Percentiles rank a stretch among this genome's conserved stretches.
phyloP scores from a whole-genome alignment of 768 basidiomycete genomes.

The Lenzites betulinus region DNA sequence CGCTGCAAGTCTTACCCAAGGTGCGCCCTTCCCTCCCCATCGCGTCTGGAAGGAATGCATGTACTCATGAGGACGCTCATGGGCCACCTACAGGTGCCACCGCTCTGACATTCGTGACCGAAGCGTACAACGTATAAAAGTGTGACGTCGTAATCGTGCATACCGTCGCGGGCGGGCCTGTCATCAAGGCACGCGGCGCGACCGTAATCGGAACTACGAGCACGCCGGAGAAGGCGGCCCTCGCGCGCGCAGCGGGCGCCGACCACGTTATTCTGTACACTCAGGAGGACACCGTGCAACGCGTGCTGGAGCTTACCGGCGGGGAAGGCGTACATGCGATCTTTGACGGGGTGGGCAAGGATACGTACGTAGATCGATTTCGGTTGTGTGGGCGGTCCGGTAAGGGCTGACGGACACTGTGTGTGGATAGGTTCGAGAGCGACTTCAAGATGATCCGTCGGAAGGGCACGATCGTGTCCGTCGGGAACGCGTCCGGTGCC shows the following conservation, averaged over 20 bases:
- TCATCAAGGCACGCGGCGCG: constrained; percentile 71
- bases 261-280: constrained; percentile 84
- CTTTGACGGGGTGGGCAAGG: constrained; percentile 94
- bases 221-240: constrained; percentile 72
- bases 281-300: constrained; percentile 68
- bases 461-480: constrained; percentile 87
- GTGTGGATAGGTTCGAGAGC: constrained; percentile 54
- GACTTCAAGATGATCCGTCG: constrained; percentile 80
- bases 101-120: constrained; percentile 72
- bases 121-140: constrained; percentile 81
- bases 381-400: no score
- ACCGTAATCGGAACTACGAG: constrained; percentile 95
- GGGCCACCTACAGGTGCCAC: constrained; percentile 53
- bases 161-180: constrained; percentile 89
- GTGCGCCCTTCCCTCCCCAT: constrained; percentile 9
- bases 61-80: no score
- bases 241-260: constrained; percentile 78
- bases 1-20: constrained; percentile 64
- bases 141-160: constrained; percentile 82
- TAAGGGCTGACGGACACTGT: background rate
- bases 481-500: constrained; percentile 91
- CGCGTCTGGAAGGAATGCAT: no score
- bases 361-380: constrained; percentile 70
- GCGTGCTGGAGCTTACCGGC: constrained; percentile 72
- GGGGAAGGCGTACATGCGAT: constrained; percentile 82